Evolutionary conservation across 306 rosid species (phyloP), one percentile per base, ranked within the genome.

Genomic region (Cucurbita maxima): DNA sequence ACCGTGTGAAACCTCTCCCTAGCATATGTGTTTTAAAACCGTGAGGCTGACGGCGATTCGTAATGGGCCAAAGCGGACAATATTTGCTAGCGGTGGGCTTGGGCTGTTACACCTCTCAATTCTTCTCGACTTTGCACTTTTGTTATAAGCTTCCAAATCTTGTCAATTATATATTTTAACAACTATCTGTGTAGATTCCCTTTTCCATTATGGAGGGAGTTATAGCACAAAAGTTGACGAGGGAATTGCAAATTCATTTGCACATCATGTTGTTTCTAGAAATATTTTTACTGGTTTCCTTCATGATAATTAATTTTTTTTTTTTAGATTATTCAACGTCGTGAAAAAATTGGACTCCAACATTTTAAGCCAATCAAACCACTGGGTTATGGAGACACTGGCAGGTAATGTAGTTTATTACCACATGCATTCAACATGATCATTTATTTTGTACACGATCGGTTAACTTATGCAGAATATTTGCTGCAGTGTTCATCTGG

Each of bases 321-420:
- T 43, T 43, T 53, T 40, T 69, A 94, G 98, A 85, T 94, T 50
- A 79, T 72, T 68, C 81, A 84, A 58, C 76, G 76, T 11, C 97
- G 92, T 6, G 86, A 84, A 78, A 88, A 80, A 78, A 78, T 94
- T 83, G 92, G 97, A 63, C 85, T 94, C 30, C 84, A 84, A 76
- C 96, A 94, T 86, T 90, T 94, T 83, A 82, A 78, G 73, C 98
- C 98, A 18, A 78, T 94, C 51, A 89, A 88, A 71, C 96, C 98
- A 8, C 81, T 94, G 91, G 98, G 98, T 63, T 86, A 89, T 77
- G 98, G 98, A 78, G 97, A 94, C 79, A 94, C 98, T 59, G 97
- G 98, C 82, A 94, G 98, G 98, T 90, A 88, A 51, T 70, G 73
- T 50, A 25, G 71, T 43, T 37, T 64, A 20, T 44, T 45, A 67